A percentile compares a stretch with the other conserved stretches of the same genome.
Evolutionary conservation across 805 yeast genomes (phyloP).

Genomic region (Wickerhamomyces rabaulensis): DNA sequence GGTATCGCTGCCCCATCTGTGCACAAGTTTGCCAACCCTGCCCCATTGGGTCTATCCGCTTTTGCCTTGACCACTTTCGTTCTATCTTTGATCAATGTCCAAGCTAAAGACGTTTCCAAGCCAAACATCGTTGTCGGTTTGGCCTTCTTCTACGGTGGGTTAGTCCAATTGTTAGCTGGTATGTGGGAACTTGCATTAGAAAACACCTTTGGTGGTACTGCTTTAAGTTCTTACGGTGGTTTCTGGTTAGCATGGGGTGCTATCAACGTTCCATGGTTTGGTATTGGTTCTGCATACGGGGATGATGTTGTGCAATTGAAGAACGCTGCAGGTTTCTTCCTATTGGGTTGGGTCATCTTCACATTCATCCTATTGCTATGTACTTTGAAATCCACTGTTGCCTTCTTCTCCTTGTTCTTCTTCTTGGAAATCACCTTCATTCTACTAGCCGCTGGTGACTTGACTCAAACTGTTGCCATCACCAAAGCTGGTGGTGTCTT

Average conservation of each 20-base stretch:
- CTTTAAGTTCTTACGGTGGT: conserved; percentile 58
- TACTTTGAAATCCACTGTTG: conserved; percentile 60
- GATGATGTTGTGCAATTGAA: conserved; percentile 30
- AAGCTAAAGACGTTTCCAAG: conserved; percentile 45
- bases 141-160: conserved; percentile 62
- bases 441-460: conserved; percentile 47
- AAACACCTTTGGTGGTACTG: conserved; percentile 65
- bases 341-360: conserved; percentile 61
- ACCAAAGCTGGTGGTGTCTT: conserved; percentile 52
- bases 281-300: conserved; percentile 49
- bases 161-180: conserved; percentile 56
- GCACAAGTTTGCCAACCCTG: conserved; percentile 60
- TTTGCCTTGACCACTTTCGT: conserved; percentile 63
- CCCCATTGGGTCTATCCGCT: conserved; percentile 57
- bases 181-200: conserved; percentile 61
- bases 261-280: conserved; percentile 53
- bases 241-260: conserved; percentile 69
- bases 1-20: conserved; percentile 55
- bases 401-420: conserved; percentile 54
- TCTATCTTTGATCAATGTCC: conserved; percentile 48
- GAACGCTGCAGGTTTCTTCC: conserved; percentile 53
- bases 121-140: conserved; percentile 53
- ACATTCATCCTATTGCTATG: conserved; percentile 48
- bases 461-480: conserved; percentile 36
- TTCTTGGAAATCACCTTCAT: conserved; percentile 49